Conservation (phyloP, 768 basidiomycete species). For the Agaricus bisporus region DNA sequence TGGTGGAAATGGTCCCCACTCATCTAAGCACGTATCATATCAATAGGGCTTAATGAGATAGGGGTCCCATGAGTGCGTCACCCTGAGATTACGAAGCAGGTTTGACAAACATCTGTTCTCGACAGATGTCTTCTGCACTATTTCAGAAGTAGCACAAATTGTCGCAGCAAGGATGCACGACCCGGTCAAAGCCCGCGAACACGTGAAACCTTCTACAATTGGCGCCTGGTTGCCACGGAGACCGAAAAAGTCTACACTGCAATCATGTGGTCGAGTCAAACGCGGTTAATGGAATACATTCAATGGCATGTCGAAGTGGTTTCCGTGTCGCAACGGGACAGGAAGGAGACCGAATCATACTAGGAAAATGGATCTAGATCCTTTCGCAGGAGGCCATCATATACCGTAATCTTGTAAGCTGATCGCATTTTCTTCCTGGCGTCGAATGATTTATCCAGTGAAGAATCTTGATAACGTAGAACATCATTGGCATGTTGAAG, state of each 20-base stretch:
- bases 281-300: slow-evolving; percentile 76
- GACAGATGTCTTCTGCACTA: slow-evolving; percentile 78
- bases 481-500: too few relatives aligned
- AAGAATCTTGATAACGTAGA: too few relatives aligned
- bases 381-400: too few relatives aligned
- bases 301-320: slow-evolving; percentile 42
- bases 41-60: too few relatives aligned
- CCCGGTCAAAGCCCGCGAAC: slow-evolving; percentile 68
- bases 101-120: background rate
- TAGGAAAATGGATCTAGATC: too few relatives aligned
- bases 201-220: slow-evolving; percentile 82
- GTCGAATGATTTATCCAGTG: too few relatives aligned
- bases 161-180: slow-evolving; percentile 67
- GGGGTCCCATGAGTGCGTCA: too few relatives aligned
- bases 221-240: slow-evolving; percentile 71
- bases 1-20: slow-evolving; percentile 41
- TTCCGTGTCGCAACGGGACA: too few relatives aligned
- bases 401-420: too few relatives aligned
- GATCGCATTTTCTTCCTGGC: too few relatives aligned
- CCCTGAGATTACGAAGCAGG: background rate
- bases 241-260: slow-evolving; percentile 80
- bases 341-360: too few relatives aligned
- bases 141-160: slow-evolving; percentile 73
- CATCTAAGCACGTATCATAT: too few relatives aligned
- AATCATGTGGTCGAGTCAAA: slow-evolving; percentile 54